Conservation (phyloP, 2,329 filamentous ascomycete species). For the Capronia epimyces region DNA sequence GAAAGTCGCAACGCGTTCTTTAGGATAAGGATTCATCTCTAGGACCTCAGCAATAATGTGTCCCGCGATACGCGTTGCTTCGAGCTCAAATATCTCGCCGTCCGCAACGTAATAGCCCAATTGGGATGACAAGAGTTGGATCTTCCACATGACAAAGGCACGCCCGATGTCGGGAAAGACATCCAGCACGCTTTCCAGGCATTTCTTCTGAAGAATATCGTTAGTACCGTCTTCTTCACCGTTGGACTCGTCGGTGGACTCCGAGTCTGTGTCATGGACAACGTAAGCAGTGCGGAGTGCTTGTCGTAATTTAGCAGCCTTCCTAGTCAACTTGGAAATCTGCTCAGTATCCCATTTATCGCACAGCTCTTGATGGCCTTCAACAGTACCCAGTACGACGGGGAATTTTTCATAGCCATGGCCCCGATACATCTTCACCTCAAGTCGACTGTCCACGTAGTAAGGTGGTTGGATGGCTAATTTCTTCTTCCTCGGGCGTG, state of each 20-base stretch:
- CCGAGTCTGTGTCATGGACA: constrained; percentile 7
- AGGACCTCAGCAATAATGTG: constrained; percentile 42
- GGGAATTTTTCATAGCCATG: constrained; percentile 28
- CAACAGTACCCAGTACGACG: constrained; percentile 22
- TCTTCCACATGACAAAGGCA: constrained; percentile 34
- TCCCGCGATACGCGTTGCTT: constrained; percentile 20
- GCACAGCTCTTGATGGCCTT: constrained; percentile 24
- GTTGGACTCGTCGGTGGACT: constrained; percentile 8
- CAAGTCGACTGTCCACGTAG: constrained; percentile 24
- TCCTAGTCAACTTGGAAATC: constrained; percentile 1
- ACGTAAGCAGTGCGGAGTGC: neutral
- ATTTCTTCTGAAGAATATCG: constrained; percentile 12
- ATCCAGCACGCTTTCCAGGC: constrained; percentile 36
- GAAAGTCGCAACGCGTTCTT: constrained; percentile 31
- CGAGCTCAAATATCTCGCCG: constrained; percentile 1
- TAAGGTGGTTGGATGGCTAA: constrained; percentile 18
- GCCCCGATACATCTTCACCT: constrained; percentile 27
- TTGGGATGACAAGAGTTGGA: constrained; percentile 32
- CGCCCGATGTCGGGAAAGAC: constrained; percentile 47
- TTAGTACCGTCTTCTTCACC: neutral
- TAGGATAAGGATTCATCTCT: constrained; percentile 40
- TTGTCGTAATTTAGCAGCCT: constrained; percentile 8
- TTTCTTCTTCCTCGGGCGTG: constrained; percentile 4
- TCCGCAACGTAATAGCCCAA: constrained; percentile 14
- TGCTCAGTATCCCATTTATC: constrained; percentile 24